A percentile compares a stretch with the other conserved stretches of the same genome.
Evolutionary conservation across 768 basidiomycete species (phyloP).

Genomic region (Mycena filopes): DNA sequence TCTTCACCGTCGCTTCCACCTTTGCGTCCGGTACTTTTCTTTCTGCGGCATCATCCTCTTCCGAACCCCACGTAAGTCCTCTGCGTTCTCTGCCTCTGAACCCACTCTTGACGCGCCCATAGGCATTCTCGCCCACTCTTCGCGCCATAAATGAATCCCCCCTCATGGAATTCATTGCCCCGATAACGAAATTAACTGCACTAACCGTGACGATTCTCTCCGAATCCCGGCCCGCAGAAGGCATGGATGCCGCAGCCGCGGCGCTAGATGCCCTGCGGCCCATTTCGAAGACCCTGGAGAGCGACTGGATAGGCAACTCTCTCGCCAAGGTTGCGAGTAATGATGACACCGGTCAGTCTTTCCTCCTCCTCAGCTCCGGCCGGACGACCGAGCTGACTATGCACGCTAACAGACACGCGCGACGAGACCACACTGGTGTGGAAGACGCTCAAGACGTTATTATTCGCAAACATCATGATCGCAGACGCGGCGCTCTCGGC

Average conservation of each 20-base stretch:
- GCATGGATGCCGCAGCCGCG: slow-evolving; percentile 42
- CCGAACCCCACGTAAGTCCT: not conserved
- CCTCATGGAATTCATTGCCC: slow-evolving; percentile 35
- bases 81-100: not conserved
- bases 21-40: slow-evolving; percentile 70
- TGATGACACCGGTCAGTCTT: slow-evolving; percentile 44
- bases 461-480: slow-evolving; percentile 81
- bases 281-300: slow-evolving; percentile 57
- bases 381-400: slow-evolving; percentile 6
- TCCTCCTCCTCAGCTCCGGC: slow-evolving; percentile 12
- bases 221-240: slow-evolving; percentile 47
- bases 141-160: slow-evolving; percentile 40
- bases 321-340: slow-evolving; percentile 47
- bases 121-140: slow-evolving; percentile 40
- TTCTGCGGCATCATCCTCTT: slow-evolving; percentile 43
- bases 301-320: slow-evolving; percentile 57
- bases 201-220: slow-evolving; percentile 47
- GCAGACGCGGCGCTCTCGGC: slow-evolving; percentile 68
- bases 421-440: slow-evolving; percentile 64
- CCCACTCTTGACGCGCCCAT: slow-evolving; percentile 1
- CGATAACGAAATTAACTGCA: slow-evolving; percentile 49
- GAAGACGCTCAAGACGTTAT: slow-evolving; percentile 75
- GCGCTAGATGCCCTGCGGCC: slow-evolving; percentile 44
- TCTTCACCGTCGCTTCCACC: slow-evolving; percentile 61
- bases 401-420: slow-evolving; percentile 55